Evolutionary conservation across 1,139 yeast genomes (phyloP), one percentile per base, ranked within the genome.

Genomic region (Hemisphaericaspora xylofermentans): DNA sequence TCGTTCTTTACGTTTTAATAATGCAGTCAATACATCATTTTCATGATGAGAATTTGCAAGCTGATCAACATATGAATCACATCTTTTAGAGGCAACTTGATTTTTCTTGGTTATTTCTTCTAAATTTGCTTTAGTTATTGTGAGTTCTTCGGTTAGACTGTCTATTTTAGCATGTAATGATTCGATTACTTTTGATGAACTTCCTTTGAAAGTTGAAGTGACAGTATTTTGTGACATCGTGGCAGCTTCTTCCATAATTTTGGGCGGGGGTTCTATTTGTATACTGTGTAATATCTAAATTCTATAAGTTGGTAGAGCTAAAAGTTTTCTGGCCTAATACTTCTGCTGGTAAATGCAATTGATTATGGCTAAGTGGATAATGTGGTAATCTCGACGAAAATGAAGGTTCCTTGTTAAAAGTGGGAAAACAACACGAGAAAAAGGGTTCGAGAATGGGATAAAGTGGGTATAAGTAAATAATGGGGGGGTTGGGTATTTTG

Each of bases 31-130:
- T 66, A 82, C 81, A 52, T 83, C 87, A 51, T 80, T 80, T 52
- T 84, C 88, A 55, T 82, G 88, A 57, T 82, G 83, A 25, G 83
- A 69, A 51, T 82, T 83, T 32, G 87, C 82, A 48, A 82, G 63
- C 55, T 80, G 87, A 53, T 84, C 91, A 33, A 80, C 72, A 44
- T 79, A 68, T 43, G 77, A 76, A 36, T 81, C 83, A 46, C 82
- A 79, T 53, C 78, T 74, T 43, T 71, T 68, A 39, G 72, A 61
- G 21, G 72, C 60, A 16, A 73, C 60, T 22, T 72, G 68, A 48
- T 71, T 65, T 50, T 80, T 80, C 54, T 76, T 77, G 54, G 66
- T 68, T 54, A 67, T 63, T 38, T 65, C 74, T 37, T 66, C 66
- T 38, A 63, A 60, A 3, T 70, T 56, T 12, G 58, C 42, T 47